A percentile compares a stretch with the other conserved stretches of the same genome.
Conservation (phyloP, 495 filamentous ascomycete species). For the Platismatia glauca region DNA sequence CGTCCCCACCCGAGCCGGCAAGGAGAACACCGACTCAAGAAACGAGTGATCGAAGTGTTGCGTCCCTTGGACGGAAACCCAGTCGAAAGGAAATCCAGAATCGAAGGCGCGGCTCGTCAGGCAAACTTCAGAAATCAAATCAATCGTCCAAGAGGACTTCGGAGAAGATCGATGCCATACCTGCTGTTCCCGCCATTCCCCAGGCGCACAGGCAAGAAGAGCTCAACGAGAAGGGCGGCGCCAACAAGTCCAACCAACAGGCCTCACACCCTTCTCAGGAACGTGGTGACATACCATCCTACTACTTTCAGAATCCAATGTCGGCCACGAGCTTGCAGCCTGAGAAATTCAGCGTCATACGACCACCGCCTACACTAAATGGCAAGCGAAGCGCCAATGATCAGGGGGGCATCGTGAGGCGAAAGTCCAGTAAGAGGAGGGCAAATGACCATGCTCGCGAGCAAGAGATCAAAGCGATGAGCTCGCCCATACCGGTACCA, state of each 20-base stretch:
- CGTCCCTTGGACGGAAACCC: constrained; percentile 33
- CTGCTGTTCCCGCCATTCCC: constrained; percentile 23
- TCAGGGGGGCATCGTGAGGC: constrained; percentile 45
- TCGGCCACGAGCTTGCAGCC: constrained; percentile 39
- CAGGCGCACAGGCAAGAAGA: constrained; percentile 24
- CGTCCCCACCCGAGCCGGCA: constrained; percentile 23
- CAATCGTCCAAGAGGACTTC: constrained; percentile 23
- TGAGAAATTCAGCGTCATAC: constrained; percentile 34
- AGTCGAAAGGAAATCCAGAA: constrained; percentile 38
- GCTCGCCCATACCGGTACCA: constrained; percentile 55
- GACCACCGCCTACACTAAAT: constrained; percentile 56
- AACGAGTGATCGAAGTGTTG: constrained; percentile 19
- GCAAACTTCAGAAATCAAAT: constrained; percentile 20
- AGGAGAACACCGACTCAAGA: constrained; percentile 26
- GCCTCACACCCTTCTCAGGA: constrained; percentile 28
- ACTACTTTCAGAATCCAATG: constrained; percentile 37
- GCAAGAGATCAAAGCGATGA: constrained; percentile 81
- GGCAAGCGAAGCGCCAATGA: constrained; percentile 49
- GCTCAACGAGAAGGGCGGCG: constrained; percentile 25
- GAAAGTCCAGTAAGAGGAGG: constrained; percentile 71
- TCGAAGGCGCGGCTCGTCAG: constrained; percentile 31
- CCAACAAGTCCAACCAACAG: constrained; percentile 26
- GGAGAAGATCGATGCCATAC: constrained; percentile 27
- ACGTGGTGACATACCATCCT: constrained; percentile 33
- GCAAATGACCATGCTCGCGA: constrained; percentile 65